These are phyloP conservation scores for Colletotrichum neosansevieriae DNA, from an alignment of 2,329 filamentous ascomycete species.

Conservation along the genomic window DNA sequence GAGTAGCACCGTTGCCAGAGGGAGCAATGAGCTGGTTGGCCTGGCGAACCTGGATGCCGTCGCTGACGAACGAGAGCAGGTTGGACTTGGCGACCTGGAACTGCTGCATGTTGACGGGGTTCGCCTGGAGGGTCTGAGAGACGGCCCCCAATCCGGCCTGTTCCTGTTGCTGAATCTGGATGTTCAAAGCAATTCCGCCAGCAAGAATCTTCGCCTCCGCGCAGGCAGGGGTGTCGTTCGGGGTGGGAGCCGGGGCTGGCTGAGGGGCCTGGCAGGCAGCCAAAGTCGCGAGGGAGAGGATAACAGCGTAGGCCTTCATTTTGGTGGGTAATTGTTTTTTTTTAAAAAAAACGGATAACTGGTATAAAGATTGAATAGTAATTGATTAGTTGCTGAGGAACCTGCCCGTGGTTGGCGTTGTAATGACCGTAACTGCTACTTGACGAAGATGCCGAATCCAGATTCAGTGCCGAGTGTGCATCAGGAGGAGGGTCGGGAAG, in stretches of 20 bases:
- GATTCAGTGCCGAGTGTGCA: constrained; percentile 9
- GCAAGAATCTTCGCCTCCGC: constrained; percentile 39
- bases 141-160: constrained; percentile 27
- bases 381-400: constrained; percentile 1
- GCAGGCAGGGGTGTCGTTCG: constrained; percentile 34
- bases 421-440: constrained; percentile 35
- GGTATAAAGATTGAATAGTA: constrained; percentile 24
- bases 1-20: constrained; percentile 26
- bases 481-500: background rate
- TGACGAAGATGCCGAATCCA: constrained; percentile 37
- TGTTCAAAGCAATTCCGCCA: constrained; percentile 36
- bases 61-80: constrained; percentile 37
- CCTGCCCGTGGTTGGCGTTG: constrained; percentile 25
- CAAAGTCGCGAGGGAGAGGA: constrained; percentile 32
- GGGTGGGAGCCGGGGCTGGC: constrained; percentile 18
- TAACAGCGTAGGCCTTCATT: constrained; percentile 36
- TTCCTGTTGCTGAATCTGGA: constrained; percentile 38
- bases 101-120: constrained; percentile 35
- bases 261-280: constrained; percentile 16
- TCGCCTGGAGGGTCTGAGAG: constrained; percentile 29
- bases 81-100: constrained; percentile 41
- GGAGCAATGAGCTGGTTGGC: constrained; percentile 38
- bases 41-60: constrained; percentile 37
- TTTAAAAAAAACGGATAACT: constrained; percentile 8
- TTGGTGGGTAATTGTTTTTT: background rate